phyloP scores from a whole-genome alignment of 495 filamentous ascomycete species.

The Echria macrotheca region DNA sequence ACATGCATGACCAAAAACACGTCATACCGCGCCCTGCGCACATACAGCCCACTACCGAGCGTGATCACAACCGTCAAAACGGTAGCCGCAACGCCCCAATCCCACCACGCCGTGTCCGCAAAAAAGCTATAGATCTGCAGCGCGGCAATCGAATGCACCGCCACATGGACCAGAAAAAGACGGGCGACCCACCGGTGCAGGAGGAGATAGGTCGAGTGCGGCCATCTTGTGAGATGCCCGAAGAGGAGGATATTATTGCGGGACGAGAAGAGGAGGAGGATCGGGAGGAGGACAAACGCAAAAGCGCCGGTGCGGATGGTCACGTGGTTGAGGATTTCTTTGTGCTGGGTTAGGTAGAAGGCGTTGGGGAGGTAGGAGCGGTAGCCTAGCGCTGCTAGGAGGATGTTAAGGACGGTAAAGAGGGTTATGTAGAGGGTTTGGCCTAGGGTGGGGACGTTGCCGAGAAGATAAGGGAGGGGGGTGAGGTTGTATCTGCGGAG shows the following conservation, averaged over 20 bases:
- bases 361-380: conserved; percentile 13
- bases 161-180: conserved; percentile 30
- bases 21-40: conserved; percentile 34
- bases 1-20: conserved; percentile 38
- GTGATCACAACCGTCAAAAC: conserved; percentile 18
- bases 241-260: conserved; percentile 44
- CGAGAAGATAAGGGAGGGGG: conserved; percentile 22
- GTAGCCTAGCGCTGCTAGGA: conserved; percentile 33
- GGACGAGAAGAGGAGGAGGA: conserved; percentile 33
- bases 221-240: conserved; percentile 42
- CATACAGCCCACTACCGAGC: conserved; percentile 14
- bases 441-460: conserved; percentile 32
- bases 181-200: conserved; percentile 44
- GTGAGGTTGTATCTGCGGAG: conserved; percentile 26
- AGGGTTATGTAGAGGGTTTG: conserved; percentile 34
- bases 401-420: conserved; percentile 35
- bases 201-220: conserved; percentile 37
- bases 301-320: conserved; percentile 34
- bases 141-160: conserved; percentile 30
- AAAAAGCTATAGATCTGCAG: conserved; percentile 18
- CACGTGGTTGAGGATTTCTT: conserved; percentile 35
- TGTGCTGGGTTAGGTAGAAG: conserved; percentile 18
- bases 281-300: conserved; percentile 27
- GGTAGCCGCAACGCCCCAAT: conserved; percentile 38
- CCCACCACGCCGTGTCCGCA: conserved; percentile 26